Evolutionary conservation across 164 flowering plant species (phyloP).

Genomic region (Kalanchoe fedtschenkoi): DNA sequence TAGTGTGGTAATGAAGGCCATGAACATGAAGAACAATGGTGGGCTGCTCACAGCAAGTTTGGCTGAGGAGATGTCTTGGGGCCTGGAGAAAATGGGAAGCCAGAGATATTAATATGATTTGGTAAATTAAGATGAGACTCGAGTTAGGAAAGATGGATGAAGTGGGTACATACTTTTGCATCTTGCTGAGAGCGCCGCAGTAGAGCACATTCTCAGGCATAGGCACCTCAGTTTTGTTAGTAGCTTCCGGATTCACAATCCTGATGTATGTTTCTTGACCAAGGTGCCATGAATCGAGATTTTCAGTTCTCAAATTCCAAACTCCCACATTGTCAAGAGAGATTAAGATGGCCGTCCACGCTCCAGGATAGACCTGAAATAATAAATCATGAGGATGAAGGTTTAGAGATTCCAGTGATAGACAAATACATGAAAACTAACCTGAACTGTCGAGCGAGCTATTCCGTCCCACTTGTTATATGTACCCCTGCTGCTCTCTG

Average conservation of each 20-base stretch:
- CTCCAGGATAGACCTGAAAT: constrained; percentile 80
- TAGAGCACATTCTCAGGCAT: constrained; percentile 69
- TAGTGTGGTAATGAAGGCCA: constrained; percentile 21
- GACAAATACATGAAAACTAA: constrained; percentile 8
- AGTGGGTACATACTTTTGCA: constrained; percentile 51
- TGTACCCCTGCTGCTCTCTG: constrained; percentile 67
- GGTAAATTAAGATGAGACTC: neutral
- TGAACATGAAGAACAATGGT: constrained; percentile 14
- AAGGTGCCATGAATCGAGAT: constrained; percentile 86
- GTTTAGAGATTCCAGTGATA: neutral
- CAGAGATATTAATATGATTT: neutral
- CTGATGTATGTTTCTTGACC: constrained; percentile 83
- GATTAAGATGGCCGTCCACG: constrained; percentile 82
- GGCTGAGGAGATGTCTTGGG: constrained; percentile 36
- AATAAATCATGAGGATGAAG: neutral
- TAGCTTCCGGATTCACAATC: constrained; percentile 67
- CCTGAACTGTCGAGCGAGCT: constrained; percentile 68
- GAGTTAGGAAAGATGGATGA: neutral
- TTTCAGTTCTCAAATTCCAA: constrained; percentile 86
- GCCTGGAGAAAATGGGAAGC: constrained; percentile 30
- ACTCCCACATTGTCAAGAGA: constrained; percentile 90
- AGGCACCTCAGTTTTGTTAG: constrained; percentile 69
- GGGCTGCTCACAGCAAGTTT: constrained; percentile 13
- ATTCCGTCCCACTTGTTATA: constrained; percentile 85
- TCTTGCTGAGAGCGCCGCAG: constrained; percentile 53